Evolutionary conservation across 164 flowering plant species (phyloP).

Genomic region (Annona cherimola): DNA sequence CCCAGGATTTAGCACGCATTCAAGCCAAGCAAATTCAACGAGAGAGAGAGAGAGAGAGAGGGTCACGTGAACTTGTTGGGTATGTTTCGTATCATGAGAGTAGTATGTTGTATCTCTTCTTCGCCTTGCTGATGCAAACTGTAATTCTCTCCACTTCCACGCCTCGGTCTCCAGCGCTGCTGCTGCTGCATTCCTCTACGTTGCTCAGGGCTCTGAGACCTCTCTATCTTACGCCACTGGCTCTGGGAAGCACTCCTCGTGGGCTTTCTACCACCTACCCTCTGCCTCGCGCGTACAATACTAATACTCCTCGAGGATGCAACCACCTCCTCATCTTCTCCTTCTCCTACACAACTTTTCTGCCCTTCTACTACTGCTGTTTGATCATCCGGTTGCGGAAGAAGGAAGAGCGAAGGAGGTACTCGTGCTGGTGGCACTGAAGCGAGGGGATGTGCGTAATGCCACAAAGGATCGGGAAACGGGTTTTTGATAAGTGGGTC

Average conservation of each 20-base stretch:
- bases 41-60: conserved; percentile 2
- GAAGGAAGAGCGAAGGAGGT: background rate
- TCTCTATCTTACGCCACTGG: background rate
- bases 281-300: background rate
- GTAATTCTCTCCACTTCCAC: background rate
- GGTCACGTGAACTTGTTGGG: conserved; percentile 15
- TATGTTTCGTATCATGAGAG: conserved; percentile 19
- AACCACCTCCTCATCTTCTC: background rate
- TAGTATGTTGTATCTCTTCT: background rate
- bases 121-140: conserved; percentile 1
- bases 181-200: background rate
- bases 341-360: background rate
- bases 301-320: background rate
- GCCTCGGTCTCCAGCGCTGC: background rate
- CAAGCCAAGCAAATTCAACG: too few species aligned
- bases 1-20: too few species aligned
- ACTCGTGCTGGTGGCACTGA: background rate
- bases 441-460: background rate
- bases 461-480: background rate
- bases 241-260: background rate
- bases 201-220: background rate
- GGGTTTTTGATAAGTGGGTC: background rate
- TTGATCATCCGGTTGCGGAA: background rate
- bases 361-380: background rate
- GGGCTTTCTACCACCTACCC: background rate